phyloP scores from a whole-genome alignment of 1,139 yeast species.

The Taphrina sp. region DNA sequence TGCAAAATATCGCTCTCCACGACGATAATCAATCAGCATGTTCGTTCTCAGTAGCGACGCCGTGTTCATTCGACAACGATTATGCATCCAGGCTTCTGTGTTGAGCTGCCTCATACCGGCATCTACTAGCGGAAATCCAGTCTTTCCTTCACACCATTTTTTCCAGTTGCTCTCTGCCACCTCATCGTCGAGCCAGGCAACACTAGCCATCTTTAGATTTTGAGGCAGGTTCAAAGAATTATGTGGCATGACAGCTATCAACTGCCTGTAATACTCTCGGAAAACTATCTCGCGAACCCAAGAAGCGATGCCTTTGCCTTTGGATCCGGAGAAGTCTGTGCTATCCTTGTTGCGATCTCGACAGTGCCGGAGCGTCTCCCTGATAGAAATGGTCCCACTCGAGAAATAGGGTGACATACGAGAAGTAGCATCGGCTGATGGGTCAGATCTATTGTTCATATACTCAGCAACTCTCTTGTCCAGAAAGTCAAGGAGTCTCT shows the following conservation, averaged over 20 bases:
- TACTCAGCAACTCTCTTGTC: slow-evolving; percentile 44
- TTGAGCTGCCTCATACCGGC: slow-evolving; percentile 57
- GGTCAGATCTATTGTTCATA: slow-evolving; percentile 42
- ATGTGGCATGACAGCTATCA: slow-evolving; percentile 53
- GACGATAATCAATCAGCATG: slow-evolving; percentile 55
- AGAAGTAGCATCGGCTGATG: slow-evolving; percentile 45
- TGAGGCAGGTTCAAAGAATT: slow-evolving; percentile 53
- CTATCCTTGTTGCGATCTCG: slow-evolving; percentile 42
- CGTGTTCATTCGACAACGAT: slow-evolving; percentile 56
- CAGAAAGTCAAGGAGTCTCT: slow-evolving; percentile 45
- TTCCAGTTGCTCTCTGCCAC: slow-evolving; percentile 44
- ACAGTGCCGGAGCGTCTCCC: slow-evolving; percentile 45
- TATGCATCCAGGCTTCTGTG: slow-evolving; percentile 55
- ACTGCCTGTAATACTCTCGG: slow-evolving; percentile 58
- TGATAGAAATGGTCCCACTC: slow-evolving; percentile 51
- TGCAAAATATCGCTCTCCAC: slow-evolving; percentile 56
- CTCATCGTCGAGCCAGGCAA: slow-evolving; percentile 50
- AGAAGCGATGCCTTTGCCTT: slow-evolving; percentile 46
- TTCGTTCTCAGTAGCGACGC: slow-evolving; percentile 56
- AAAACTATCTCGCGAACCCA: slow-evolving; percentile 58
- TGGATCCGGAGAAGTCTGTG: slow-evolving; percentile 42
- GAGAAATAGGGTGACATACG: slow-evolving; percentile 52
- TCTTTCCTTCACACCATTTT: slow-evolving; percentile 54
- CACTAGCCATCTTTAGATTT: slow-evolving; percentile 48
- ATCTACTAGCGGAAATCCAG: slow-evolving; percentile 59